These are phyloP conservation scores for Podochytrium sp. DNA, from an alignment of 192 early-diverging fungal genomes.

Conservation along the genomic window DNA sequence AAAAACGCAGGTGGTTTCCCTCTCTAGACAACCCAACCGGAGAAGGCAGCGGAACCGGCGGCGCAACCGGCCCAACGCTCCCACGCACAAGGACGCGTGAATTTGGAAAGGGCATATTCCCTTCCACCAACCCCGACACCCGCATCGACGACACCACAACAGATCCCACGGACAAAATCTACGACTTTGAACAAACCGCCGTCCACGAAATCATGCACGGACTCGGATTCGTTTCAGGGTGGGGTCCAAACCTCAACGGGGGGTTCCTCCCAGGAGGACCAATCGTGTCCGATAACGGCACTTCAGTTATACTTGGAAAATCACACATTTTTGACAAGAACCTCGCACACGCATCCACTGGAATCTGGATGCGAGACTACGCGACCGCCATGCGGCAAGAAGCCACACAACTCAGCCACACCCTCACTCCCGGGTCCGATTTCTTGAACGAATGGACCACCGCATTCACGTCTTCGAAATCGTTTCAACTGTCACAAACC, in stretches of 20 bases:
- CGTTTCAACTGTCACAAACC: constrained; percentile 2
- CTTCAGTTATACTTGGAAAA: constrained; percentile 13
- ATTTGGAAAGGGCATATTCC: constrained; percentile 9
- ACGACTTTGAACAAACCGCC: constrained; percentile 44
- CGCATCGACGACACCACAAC: background rate
- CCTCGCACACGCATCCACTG: constrained; percentile 33
- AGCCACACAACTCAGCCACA: background rate
- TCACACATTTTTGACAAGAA: constrained; percentile 44
- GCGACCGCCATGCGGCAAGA: constrained; percentile 23
- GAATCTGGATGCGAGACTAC: constrained; percentile 42
- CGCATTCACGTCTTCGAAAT: constrained; percentile 19
- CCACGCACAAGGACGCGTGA: constrained; percentile 3
- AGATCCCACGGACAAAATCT: constrained; percentile 11
- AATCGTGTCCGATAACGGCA: constrained; percentile 7
- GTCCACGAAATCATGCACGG: constrained; percentile 53
- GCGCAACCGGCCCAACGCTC: constrained; percentile 1
- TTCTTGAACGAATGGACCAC: constrained; percentile 2
- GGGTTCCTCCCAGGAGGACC: constrained; percentile 33
- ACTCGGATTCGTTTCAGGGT: constrained; percentile 50
- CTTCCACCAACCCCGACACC: background rate
- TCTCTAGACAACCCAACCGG: constrained; percentile 25
- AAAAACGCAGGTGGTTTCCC: constrained; percentile 38
- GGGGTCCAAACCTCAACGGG: constrained; percentile 22
- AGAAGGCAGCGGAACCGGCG: constrained; percentile 7
- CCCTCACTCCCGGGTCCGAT: background rate